A percentile compares a stretch with the other conserved stretches of the same genome.
phyloP scores from a whole-genome alignment of 805 yeast genomes.

The Myxozyma udenii region DNA sequence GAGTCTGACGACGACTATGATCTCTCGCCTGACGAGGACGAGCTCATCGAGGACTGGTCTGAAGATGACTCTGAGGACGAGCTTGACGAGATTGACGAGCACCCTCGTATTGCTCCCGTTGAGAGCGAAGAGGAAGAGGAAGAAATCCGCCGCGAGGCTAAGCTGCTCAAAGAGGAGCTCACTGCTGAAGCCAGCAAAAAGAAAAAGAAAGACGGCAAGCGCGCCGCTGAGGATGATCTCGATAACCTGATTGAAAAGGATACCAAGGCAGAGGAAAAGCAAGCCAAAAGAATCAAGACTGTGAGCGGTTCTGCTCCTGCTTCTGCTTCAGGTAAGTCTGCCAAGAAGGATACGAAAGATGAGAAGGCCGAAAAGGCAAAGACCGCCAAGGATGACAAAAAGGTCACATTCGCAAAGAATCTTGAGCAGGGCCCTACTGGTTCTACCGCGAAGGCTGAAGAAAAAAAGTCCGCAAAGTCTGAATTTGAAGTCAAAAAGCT shows the following conservation, averaged over 20 bases:
- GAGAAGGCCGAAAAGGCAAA: slow-evolving; percentile 35
- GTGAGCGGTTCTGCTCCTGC: slow-evolving; percentile 25
- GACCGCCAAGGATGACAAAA: slow-evolving; percentile 48
- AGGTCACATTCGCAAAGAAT: slow-evolving; percentile 84
- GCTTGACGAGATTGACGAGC: slow-evolving; percentile 41
- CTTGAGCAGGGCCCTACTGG: slow-evolving; percentile 92
- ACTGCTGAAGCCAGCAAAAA: slow-evolving; percentile 1
- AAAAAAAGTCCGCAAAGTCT: slow-evolving; percentile 27
- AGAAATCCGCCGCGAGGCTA: slow-evolving; percentile 38
- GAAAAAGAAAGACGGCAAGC: slow-evolving; percentile 28
- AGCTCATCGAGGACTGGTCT: slow-evolving; percentile 31
- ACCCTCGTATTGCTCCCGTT: slow-evolving; percentile 42
- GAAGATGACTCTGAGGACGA: slow-evolving; percentile 39
- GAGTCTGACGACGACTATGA: slow-evolving; percentile 38
- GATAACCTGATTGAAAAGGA: slow-evolving; percentile 30
- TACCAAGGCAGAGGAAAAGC: slow-evolving; percentile 15
- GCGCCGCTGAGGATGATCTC: slow-evolving; percentile 29
- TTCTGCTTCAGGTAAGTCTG: slow-evolving; percentile 7
- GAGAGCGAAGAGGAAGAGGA: slow-evolving; percentile 39
- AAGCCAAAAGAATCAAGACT: slow-evolving; percentile 30
- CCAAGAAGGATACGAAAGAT: slow-evolving; percentile 3
- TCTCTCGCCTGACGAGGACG: slow-evolving; percentile 35
- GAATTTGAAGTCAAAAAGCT: slow-evolving; percentile 54
- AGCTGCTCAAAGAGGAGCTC: slow-evolving; percentile 32
- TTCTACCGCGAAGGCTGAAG: slow-evolving; percentile 26